phyloP scores from a whole-genome alignment of 257 asterid species.

The Solanum gracilifrons region DNA sequence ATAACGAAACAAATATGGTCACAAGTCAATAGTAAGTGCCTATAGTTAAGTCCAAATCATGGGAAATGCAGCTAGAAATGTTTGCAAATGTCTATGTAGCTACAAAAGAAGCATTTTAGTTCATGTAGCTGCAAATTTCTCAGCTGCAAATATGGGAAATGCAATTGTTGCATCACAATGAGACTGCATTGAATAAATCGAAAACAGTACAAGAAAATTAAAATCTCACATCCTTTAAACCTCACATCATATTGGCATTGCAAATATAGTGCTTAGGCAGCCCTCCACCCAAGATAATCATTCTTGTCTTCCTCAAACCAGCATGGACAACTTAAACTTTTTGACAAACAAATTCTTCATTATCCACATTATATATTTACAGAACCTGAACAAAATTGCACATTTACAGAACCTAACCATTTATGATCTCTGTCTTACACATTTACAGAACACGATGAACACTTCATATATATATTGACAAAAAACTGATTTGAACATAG shows the following conservation, averaged over 20 bases:
- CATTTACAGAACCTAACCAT: no score
- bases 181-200: conserved; percentile 34
- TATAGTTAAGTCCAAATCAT: neutral
- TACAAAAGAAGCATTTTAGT: no score
- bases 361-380: no score
- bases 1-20: neutral
- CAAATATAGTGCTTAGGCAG: conserved; percentile 93
- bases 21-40: neutral
- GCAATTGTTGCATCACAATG: conserved; percentile 93
- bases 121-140: conserved; percentile 72
- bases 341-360: no score
- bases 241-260: conserved; percentile 66
- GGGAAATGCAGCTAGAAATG: no score
- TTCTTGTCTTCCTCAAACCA: conserved; percentile 9
- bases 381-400: no score
- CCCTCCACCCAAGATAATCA: conserved; percentile 90
- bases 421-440: no score
- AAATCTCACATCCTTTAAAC: neutral
- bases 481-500: no score
- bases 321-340: no score
- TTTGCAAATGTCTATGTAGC: no score
- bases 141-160: conserved; percentile 75
- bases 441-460: no score
- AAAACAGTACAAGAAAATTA: neutral
- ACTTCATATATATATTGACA: no score